A percentile compares a stretch with the other conserved stretches of the same genome.
phyloP scores from a whole-genome alignment of 768 basidiomycete species.

The Xerocomellus amylosporus region DNA sequence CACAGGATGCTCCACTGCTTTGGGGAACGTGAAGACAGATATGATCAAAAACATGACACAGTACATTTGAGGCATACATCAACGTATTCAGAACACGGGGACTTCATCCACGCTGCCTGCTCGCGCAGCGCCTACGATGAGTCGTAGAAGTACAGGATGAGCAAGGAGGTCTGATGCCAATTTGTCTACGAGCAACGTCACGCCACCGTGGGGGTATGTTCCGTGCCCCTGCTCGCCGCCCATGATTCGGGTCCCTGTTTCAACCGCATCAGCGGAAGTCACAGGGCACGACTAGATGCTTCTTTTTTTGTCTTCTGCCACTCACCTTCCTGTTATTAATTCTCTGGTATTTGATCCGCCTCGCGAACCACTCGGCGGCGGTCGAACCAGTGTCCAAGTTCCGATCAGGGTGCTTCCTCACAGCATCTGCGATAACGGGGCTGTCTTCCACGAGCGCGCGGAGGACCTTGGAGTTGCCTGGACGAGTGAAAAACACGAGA shows the following conservation, averaged over 20 bases:
- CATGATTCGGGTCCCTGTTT: conserved; percentile 32
- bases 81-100: background rate
- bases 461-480: conserved; percentile 50
- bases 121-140: background rate
- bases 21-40: background rate
- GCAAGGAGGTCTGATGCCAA: background rate
- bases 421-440: conserved; percentile 44
- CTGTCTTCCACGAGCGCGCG: conserved; percentile 53
- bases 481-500: conserved; percentile 65
- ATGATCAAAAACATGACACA: background rate
- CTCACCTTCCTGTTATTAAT: conserved; percentile 42
- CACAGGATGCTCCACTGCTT: background rate
- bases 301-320: background rate
- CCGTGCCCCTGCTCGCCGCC: conserved; percentile 30
- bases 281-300: background rate
- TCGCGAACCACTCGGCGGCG: conserved; percentile 40
- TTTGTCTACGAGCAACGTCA: background rate
- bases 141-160: background rate
- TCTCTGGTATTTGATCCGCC: conserved; percentile 40
- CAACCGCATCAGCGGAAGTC: background rate
- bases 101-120: background rate
- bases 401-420: conserved; percentile 36
- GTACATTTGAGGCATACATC: background rate
- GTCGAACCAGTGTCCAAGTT: conserved; percentile 37
- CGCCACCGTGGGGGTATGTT: conserved; percentile 24